Evolutionary conservation across 2,329 filamentous ascomycete species (phyloP).

Genomic region (Aspergillus calidoustus): DNA sequence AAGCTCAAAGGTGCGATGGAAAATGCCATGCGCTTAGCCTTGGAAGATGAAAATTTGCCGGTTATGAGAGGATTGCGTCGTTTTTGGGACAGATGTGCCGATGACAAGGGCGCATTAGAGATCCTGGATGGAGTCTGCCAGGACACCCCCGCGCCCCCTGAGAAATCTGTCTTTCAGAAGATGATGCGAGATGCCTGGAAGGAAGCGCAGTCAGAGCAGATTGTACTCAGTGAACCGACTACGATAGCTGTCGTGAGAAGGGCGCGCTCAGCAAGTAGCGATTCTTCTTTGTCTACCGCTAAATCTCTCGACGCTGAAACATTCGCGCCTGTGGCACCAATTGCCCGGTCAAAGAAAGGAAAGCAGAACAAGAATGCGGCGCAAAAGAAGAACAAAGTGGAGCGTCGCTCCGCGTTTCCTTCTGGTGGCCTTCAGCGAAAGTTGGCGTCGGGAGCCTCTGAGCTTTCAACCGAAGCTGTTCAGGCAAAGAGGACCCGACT

Average conservation of each 20-base stretch:
- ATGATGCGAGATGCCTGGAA: conserved; percentile 36
- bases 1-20: conserved; percentile 34
- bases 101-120: conserved; percentile 38
- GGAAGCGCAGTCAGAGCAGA: conserved; percentile 24
- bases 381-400: conserved; percentile 29
- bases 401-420: conserved; percentile 26
- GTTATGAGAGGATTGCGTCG: conserved; percentile 35
- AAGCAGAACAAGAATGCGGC: conserved; percentile 33
- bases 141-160: conserved; percentile 31
- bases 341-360: conserved; percentile 25
- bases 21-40: conserved; percentile 33
- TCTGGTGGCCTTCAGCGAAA: conserved; percentile 35
- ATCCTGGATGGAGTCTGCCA: conserved; percentile 35
- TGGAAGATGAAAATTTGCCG: conserved; percentile 33
- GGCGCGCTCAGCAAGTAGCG: conserved; percentile 33
- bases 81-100: conserved; percentile 33
- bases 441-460: conserved; percentile 34
- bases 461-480: conserved; percentile 32
- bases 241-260: conserved; percentile 22
- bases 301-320: conserved; percentile 44
- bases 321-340: conserved; percentile 29
- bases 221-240: conserved; percentile 7
- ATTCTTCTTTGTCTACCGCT: conserved; percentile 46
- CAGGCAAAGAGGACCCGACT: conserved; percentile 34
- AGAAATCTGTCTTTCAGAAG: conserved; percentile 36